These are phyloP conservation scores for Colletotrichum cereale DNA, from an alignment of 2,329 filamentous ascomycete genomes.

Conservation along the genomic window DNA sequence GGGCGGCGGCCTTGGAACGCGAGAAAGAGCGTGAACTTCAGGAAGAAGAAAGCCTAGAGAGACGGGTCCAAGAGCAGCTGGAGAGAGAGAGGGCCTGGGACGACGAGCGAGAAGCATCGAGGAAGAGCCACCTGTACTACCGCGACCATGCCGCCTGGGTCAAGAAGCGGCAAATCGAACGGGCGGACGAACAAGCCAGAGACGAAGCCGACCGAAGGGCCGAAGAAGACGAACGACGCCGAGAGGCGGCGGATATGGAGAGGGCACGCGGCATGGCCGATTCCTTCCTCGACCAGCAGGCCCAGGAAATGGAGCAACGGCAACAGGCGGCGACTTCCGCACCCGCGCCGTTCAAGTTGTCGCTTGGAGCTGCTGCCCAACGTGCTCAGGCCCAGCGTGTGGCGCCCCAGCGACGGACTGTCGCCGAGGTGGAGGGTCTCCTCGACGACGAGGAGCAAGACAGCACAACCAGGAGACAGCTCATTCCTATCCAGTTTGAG, in stretches of 20 bases:
- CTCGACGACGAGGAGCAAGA: constrained; percentile 95
- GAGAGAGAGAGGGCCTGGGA: constrained; percentile 79
- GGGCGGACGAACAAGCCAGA: constrained; percentile 77
- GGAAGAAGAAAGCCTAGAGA: constrained; percentile 74
- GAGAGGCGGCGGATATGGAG: constrained; percentile 78
- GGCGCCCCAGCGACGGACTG: constrained; percentile 77
- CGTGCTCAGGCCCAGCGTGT: constrained; percentile 70
- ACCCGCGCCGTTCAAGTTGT: constrained; percentile 90
- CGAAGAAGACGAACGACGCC: constrained; percentile 80
- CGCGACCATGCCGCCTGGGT: constrained; percentile 87
- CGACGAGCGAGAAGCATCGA: constrained; percentile 83
- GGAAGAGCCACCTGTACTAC: constrained; percentile 86
- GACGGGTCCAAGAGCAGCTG: constrained; percentile 78
- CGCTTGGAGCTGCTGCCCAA: constrained; percentile 88
- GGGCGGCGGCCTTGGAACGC: constrained; percentile 86
- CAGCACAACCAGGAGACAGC: constrained; percentile 75
- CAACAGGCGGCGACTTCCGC: constrained; percentile 52
- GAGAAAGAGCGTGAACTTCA: constrained; percentile 85
- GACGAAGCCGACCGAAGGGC: constrained; percentile 87
- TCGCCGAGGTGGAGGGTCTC: constrained; percentile 93
- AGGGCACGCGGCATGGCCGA: constrained; percentile 88
- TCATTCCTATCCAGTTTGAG: constrained; percentile 87
- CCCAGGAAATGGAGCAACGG: constrained; percentile 76
- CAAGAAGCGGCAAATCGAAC: constrained; percentile 80
- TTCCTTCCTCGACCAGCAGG: constrained; percentile 88